phyloP scores from a whole-genome alignment of 192 early-diverging fungal genomes.

The Entomortierella beljakovae region DNA sequence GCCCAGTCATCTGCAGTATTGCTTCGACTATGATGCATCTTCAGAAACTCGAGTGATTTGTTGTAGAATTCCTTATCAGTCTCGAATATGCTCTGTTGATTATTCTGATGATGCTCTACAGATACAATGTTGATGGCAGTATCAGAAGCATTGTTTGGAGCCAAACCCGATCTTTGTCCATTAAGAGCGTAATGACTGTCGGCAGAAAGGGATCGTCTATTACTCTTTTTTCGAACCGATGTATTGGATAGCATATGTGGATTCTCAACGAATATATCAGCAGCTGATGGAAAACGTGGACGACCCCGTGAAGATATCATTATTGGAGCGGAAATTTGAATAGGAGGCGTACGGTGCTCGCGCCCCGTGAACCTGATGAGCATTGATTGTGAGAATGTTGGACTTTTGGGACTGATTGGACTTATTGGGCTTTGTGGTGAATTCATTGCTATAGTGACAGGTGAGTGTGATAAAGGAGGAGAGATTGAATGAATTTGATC shows the following conservation, averaged over 20 bases:
- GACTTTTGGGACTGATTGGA: constrained; percentile 12
- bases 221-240: constrained; percentile 3
- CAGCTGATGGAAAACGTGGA: neutral
- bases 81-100: neutral
- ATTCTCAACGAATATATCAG: neutral
- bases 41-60: constrained; percentile 35
- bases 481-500: constrained; percentile 14
- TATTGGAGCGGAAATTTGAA: constrained; percentile 19
- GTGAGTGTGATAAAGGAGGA: neutral
- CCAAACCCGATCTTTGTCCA: neutral
- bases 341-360: neutral
- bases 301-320: constrained; percentile 11
- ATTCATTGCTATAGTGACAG: neutral
- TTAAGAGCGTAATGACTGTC: constrained; percentile 12
- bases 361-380: constrained; percentile 11
- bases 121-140: neutral
- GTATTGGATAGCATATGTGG: constrained; percentile 3
- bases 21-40: constrained; percentile 24
- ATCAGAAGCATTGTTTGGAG: neutral
- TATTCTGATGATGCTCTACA: neutral
- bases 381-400: constrained; percentile 19
- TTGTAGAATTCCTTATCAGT: constrained; percentile 25
- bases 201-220: constrained; percentile 30
- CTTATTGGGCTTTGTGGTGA: constrained; percentile 6
- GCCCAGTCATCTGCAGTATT: constrained; percentile 23